Base-by-base conservation (phyloP, 2,329 filamentous ascomycete species). In the Gliomastix tumulicola region DNA sequence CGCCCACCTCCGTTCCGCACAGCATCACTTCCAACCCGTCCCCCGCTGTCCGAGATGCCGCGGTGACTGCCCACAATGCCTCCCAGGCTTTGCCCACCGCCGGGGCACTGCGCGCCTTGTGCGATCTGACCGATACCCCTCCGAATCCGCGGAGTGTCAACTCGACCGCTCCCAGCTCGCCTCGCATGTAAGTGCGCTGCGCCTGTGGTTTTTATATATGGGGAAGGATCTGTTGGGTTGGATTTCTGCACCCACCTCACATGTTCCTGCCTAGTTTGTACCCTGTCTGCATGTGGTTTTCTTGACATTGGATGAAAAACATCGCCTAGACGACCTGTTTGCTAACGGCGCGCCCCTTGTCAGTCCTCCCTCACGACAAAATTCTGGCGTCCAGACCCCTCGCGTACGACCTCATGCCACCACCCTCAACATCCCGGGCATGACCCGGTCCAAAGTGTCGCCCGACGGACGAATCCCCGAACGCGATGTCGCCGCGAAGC, bases 381-480 rank as follows among this genome's bases (percentile, higher is more conserved):
- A 82, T 50, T 92, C 87, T 10, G 83, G 83, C 40, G 73, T 71
- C 35, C 79, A 81, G 19, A 94, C 89, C 6, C 88, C 89, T 20
- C 74, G 84, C 45, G 74, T 88, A 34, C 79, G 83, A 45, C 75
- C 82, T 17, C 88, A 94, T 60, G 88, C 92, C 9, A 97, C 92
- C 13, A 96, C 92, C 12, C 80, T 97, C 51, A 94, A 95, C 59
- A 96, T 98, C 41, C 92, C 92, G 39, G 92, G 92, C 46, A 80
- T 98, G 69, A 98, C 92, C 41, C 84, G 88, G 53, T 97, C 90
- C 41, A 88, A 88, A 54, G 88, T 94, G 34, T 98, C 92, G 3
- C 92, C 92, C 8, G 92, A 98, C 60, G 92, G 92, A 47, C 81
- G 87, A 51, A 98, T 98, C 49, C 84, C 92, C 38, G 82, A 90